Evolutionary conservation across 352 stramenopile genomes (phyloP), one percentile per base, ranked within the genome.

Genomic region (Globisporangium paroecandrum): DNA sequence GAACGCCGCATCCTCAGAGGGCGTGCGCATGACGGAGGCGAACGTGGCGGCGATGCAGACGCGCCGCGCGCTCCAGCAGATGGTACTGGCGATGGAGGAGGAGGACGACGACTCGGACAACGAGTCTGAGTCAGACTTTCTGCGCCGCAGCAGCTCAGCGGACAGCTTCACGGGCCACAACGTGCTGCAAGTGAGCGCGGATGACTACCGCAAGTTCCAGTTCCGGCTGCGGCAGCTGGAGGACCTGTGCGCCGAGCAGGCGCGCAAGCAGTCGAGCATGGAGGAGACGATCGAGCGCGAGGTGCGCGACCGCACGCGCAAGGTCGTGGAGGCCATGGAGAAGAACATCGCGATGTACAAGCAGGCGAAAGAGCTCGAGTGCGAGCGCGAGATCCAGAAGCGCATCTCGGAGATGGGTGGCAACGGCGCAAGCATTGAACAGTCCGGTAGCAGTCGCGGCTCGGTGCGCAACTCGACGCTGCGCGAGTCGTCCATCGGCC

Each of bases 331-430:
- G 54, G 77, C 82, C 43, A 92, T 93, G 79, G 81, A 95, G 67
- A 89, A 90, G 72, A 90, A 93, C 71, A 89, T 95, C 64, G 82
- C 76, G 53, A 91, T 93, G 79, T 93, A 94, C 72, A 91, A 89
- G 69, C 85, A 93, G 69, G 85, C 82, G 9, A 93, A 93, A 67
- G 87, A 93, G 64, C 70, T 91, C 46, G 87, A 94, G 55, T 77
- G 76, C 63, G 87, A 95, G 74, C 80, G 82, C 7, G 87, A 94
- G 78, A 80, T 95, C 64, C 79, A 91, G 69, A 79, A 80, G 25
- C 75, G 86, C 69, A 62, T 89, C n/a, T 89, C 78, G 9, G 82
- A 87, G 64, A 69, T 82, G 4, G 69, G 68, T 47, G 36, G 67
- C 27, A 43, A 46, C 4, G 27, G 65, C 58, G 36, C 41, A 9